phyloP scores from a whole-genome alignment of 176 grass and related monocot genomes.

The Pontederia crassipes region DNA sequence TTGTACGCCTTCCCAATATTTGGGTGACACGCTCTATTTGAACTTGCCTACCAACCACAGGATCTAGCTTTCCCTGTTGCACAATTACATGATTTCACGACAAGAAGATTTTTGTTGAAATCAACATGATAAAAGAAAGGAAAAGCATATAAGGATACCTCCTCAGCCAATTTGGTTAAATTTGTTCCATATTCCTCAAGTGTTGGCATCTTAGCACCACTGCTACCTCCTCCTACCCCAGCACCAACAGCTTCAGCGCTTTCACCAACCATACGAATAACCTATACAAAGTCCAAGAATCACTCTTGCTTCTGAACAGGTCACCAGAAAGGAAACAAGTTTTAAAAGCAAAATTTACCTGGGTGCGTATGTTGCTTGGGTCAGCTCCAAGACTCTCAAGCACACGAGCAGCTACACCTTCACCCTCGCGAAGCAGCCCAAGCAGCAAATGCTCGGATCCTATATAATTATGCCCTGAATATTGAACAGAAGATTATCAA shows the following conservation, averaged over 20 bases:
- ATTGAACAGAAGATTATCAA: neutral
- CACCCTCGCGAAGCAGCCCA: constrained; percentile 83
- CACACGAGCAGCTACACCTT: constrained; percentile 82
- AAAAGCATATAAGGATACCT: constrained; percentile 32
- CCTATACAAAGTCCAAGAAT: constrained; percentile 23
- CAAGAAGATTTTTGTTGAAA: neutral
- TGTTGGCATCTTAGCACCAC: constrained; percentile 89
- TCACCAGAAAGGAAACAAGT: neutral
- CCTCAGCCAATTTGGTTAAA: constrained; percentile 90
- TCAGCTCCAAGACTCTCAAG: constrained; percentile 88
- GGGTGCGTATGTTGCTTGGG: constrained; percentile 75
- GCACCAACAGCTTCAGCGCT: constrained; percentile 91
- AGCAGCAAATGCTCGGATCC: constrained; percentile 98
- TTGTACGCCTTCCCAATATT: constrained; percentile 88
- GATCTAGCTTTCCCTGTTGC: constrained; percentile 81
- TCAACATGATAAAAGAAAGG: no score
- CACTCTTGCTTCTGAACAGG: constrained; percentile 5
- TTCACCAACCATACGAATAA: constrained; percentile 93
- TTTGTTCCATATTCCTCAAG: constrained; percentile 96
- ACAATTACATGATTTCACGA: constrained; percentile 1
- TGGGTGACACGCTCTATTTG: constrained; percentile 92
- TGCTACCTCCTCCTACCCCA: constrained; percentile 82
- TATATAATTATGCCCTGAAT: constrained; percentile 86
- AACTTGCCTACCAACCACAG: constrained; percentile 79
- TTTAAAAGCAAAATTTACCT: constrained; percentile 32